Percentiles rank a stretch among this genome's conserved stretches.
Conservation (phyloP, 176 grass and related monocot genomes). For the Hordeum vulgare region MorexV3_pseudomolecules_assembly NC_058523.1:102712171-102712670, state of each 20-base stretch:
- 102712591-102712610: conserved; percentile 73
- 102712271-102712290: not conserved
- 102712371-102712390: not conserved
- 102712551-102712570: not conserved
- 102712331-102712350: not conserved
- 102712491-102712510: not conserved
- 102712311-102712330: not conserved
- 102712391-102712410: not conserved
- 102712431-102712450: not conserved
- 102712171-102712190: not conserved
- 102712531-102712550: not conserved
- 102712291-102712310: not conserved
- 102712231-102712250: not conserved
- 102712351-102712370: not conserved
- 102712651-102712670: conserved; percentile 60
- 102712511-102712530: not conserved
- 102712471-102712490: not conserved
- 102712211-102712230: not conserved
- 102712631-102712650: conserved; percentile 51
- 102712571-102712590: not conserved
- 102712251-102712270: not conserved
- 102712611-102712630: conserved; percentile 51
- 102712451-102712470: not conserved
- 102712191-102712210: not conserved
- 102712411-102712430: not conserved